phyloP scores from a whole-genome alignment of 2,329 filamentous ascomycete genomes.

The Aspergillus jensenii region DNA sequence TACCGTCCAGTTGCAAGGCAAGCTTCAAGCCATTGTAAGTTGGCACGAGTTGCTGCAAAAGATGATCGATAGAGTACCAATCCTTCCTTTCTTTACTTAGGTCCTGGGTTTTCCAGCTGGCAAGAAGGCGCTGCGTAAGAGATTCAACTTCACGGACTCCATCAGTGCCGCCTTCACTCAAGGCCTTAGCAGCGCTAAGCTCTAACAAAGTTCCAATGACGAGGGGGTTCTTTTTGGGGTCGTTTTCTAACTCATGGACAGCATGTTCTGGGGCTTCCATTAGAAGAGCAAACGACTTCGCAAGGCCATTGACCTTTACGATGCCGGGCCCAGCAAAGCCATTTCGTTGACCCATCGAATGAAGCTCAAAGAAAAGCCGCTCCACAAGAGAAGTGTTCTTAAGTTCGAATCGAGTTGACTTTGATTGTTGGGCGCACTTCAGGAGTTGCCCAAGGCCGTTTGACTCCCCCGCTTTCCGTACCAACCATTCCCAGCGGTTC shows the following conservation, averaged over 20 bases:
- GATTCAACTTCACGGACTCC: constrained; percentile 37
- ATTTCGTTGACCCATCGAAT: constrained; percentile 32
- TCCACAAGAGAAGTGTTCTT: constrained; percentile 28
- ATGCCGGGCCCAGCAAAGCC: constrained; percentile 35
- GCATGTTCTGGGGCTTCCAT: constrained; percentile 38
- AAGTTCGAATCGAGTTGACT: constrained; percentile 38
- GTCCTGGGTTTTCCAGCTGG: constrained; percentile 30
- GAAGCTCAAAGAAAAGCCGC: constrained; percentile 39
- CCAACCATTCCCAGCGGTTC: constrained; percentile 34
- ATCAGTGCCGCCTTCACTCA: constrained; percentile 41
- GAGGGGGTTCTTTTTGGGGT: constrained; percentile 42
- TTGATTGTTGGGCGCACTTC: constrained; percentile 35
- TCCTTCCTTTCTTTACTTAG: constrained; percentile 21
- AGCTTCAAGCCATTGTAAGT: constrained; percentile 43
- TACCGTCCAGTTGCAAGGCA: constrained; percentile 35
- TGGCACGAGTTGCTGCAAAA: constrained; percentile 35
- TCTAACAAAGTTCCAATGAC: constrained; percentile 46
- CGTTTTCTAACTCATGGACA: constrained; percentile 20
- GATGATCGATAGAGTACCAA: constrained; percentile 22
- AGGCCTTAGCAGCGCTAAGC: constrained; percentile 44
- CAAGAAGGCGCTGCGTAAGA: constrained; percentile 41
- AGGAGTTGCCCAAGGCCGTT: constrained; percentile 37
- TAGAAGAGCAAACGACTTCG: constrained; percentile 34
- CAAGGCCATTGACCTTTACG: constrained; percentile 31
- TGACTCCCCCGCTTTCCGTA: constrained; percentile 37